Percentiles rank a stretch among this genome's conserved stretches.
Evolutionary conservation across 495 filamentous ascomycete genomes (phyloP).

Genomic region (Symbiotaphrina buchneri): DNA sequence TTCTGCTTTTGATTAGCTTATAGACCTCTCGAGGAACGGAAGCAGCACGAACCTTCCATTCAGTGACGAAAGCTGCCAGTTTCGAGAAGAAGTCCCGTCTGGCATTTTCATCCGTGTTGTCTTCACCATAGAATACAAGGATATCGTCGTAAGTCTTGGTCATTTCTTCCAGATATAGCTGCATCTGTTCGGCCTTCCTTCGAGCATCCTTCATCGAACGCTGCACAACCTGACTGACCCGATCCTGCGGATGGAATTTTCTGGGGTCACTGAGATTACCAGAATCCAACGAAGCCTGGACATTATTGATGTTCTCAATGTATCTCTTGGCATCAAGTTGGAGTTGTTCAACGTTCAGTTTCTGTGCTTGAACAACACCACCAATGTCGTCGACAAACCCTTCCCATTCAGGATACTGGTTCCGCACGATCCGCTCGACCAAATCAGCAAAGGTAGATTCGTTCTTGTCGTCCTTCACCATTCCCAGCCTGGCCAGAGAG

Average conservation of each 20-base stretch:
- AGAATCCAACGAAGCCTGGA: constrained; percentile 75
- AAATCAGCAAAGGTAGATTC: constrained; percentile 88
- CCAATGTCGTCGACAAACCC: constrained; percentile 66
- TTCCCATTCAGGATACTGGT: constrained; percentile 93
- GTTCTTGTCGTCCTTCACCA: constrained; percentile 99
- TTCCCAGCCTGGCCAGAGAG: constrained; percentile 78
- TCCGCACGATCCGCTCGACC: constrained; percentile 91
- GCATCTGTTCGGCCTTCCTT: constrained; percentile 89
- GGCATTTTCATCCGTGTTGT: constrained; percentile 78
- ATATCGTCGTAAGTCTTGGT: constrained; percentile 78
- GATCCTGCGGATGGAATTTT: constrained; percentile 95
- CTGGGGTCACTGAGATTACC: constrained; percentile 91
- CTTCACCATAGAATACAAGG: constrained; percentile 92
- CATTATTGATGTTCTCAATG: constrained; percentile 83
- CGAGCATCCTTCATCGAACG: constrained; percentile 90
- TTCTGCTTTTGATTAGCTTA: constrained; percentile 24
- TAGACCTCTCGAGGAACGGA: background rate
- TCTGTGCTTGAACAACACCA: constrained; percentile 64
- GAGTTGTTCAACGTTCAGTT: constrained; percentile 86
- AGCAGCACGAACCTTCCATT: constrained; percentile 54
- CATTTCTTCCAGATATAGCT: constrained; percentile 88
- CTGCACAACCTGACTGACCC: constrained; percentile 77
- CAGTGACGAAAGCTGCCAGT: constrained; percentile 70
- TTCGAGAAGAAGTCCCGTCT: constrained; percentile 92
- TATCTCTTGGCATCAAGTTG: constrained; percentile 78